Evolutionary conservation across 2,329 filamentous ascomycete genomes (phyloP), one percentile per base, ranked within the genome.

Genomic region (Paecilomyces sp.): DNA sequence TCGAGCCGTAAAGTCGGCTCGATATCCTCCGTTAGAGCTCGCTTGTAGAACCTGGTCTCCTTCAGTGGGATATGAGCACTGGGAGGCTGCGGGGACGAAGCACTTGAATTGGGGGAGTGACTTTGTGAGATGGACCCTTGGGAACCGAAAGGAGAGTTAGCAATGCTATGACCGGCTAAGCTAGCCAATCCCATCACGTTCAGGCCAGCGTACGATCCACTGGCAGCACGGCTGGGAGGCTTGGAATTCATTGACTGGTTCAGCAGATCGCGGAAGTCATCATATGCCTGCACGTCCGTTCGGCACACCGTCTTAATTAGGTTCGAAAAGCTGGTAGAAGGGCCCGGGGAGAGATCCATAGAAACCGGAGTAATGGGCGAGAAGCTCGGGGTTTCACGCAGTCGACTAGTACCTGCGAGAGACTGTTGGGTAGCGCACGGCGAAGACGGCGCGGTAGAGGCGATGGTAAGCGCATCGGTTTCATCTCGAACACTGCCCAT

Each of bases 1-100:
- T 99, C 94, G 3, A 99, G 83, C 51, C 94, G 87, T 9, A 99
- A 79, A 0, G 94, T 96, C 0, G 94, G 94, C 71, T 99, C 94
- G 59, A 99, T 91, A 70, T 99, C 94, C 73, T 99, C 94, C 22
- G 85, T 83, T 28, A 97, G 76, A 5, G 87, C 88, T 54, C 94
- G 87, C 78, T 97, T 97, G 79, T 93, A 99, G 71, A 97, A 99
- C 64, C 89, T 91, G 30, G 89, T 91, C 59, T 97, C 94, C 70
- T 94, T 96, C 50, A 99, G 78, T 3, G 87, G 86, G 2, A 71
- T 67, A 59, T 73, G 72, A 36, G 75, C 78, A 12, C 76, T 74
- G 4, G 75, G 72, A 3, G 75, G 75, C 28, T 80, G 67, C n/a
- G 74, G 75, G 4, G 79, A 77, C 15, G 72, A 71, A 18, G 69